A percentile compares a stretch with the other conserved stretches of the same genome.
Conservation (phyloP, 164 flowering plant genomes). For the Platanus orientalis region DNA sequence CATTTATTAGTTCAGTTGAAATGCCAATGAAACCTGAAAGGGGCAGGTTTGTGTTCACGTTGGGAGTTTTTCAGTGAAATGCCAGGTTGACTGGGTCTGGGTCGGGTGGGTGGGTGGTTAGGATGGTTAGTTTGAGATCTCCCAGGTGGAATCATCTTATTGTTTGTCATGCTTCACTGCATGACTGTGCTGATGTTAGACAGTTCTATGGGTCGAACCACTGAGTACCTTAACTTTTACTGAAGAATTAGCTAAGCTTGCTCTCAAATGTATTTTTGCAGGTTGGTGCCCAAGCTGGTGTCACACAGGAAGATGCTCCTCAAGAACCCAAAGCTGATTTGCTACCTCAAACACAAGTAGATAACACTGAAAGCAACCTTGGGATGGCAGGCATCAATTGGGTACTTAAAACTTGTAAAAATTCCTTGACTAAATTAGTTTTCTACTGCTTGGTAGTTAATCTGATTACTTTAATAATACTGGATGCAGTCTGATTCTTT, state of each 20-base stretch:
- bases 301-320: slow-evolving; percentile 13
- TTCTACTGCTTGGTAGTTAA: neutral
- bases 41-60: too few relatives aligned
- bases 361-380: slow-evolving; percentile 44
- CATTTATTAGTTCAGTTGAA: too few relatives aligned
- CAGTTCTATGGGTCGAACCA: neutral
- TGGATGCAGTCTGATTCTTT: slow-evolving; percentile 49
- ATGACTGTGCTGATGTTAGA: neutral
- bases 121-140: too few relatives aligned
- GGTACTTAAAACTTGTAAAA: slow-evolving; percentile 34
- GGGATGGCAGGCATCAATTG: slow-evolving; percentile 57
- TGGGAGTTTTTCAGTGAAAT: too few relatives aligned
- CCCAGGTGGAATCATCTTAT: too few relatives aligned
- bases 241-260: neutral
- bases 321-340: slow-evolving; percentile 34
- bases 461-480: slow-evolving; percentile 2
- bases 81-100: too few relatives aligned
- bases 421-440: neutral
- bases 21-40: too few relatives aligned
- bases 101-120: too few relatives aligned
- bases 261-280: slow-evolving; percentile 14
- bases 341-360: slow-evolving; percentile 17
- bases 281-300: slow-evolving; percentile 26
- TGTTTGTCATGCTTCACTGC: too few relatives aligned
- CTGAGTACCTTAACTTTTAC: too few relatives aligned